Percentiles rank a stretch among this genome's conserved stretches.
phyloP scores from a whole-genome alignment of 1,139 yeast species.

The Pichia sp. region DNA sequence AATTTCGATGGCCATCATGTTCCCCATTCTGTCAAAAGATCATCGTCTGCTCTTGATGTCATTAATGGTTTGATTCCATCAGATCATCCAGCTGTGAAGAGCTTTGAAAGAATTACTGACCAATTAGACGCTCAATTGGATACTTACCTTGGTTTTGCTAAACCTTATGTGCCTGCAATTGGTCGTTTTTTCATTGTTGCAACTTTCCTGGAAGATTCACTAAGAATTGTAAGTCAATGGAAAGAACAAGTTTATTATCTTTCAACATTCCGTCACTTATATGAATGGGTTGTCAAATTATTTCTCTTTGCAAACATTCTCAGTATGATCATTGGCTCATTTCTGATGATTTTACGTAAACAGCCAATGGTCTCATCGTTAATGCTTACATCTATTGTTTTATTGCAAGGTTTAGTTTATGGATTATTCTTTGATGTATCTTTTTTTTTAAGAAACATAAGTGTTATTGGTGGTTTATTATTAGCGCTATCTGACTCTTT shows the following conservation, averaged over 20 bases:
- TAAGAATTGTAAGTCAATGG: conserved; percentile 86
- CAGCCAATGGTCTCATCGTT: conserved; percentile 67
- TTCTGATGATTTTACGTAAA: conserved; percentile 65
- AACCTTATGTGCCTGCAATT: conserved; percentile 74
- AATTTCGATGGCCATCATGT: conserved; percentile 2
- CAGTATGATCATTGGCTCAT: conserved; percentile 69
- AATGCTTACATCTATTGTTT: conserved; percentile 63
- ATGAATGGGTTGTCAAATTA: conserved; percentile 67
- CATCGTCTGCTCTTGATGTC: conserved; percentile 17
- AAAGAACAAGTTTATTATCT: conserved; percentile 81
- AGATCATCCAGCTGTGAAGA: conserved; percentile 31
- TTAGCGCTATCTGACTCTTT: conserved; percentile 88
- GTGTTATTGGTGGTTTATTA: conserved; percentile 88
- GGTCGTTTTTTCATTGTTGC: conserved; percentile 92
- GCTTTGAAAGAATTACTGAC: conserved; percentile 43
- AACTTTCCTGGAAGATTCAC: conserved; percentile 86
- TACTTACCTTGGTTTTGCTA: conserved; percentile 43
- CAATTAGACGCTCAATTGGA: conserved; percentile 44
- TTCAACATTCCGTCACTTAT: conserved; percentile 72
- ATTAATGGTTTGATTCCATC: conserved; percentile 27
- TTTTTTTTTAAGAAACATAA: conserved; percentile 78
- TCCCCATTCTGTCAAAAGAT: conserved; percentile 9
- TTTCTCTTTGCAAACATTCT: conserved; percentile 61
- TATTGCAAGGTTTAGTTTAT: conserved; percentile 81
- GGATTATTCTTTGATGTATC: conserved; percentile 80